phyloP scores from a whole-genome alignment of 2,329 filamentous ascomycete species.

The Trichoderma sp. region DNA sequence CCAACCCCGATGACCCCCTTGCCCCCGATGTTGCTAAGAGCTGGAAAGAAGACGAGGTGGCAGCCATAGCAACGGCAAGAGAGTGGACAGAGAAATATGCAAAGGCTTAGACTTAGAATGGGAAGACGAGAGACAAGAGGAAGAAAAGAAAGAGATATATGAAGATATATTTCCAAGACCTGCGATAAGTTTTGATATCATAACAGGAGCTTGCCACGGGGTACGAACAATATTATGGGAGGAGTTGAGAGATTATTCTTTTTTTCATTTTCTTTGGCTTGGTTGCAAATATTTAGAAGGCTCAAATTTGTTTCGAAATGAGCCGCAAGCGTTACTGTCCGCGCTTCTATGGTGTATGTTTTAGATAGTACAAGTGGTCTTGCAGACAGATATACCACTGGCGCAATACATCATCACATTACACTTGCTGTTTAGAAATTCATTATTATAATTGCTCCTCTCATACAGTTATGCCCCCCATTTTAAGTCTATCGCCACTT shows the following conservation, averaged over 20 bases:
- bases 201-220: conserved; percentile 10
- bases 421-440: neutral
- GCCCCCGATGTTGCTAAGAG: conserved; percentile 96
- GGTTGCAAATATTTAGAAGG: conserved; percentile 20
- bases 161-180: conserved; percentile 13
- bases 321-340: neutral
- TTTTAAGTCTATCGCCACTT: neutral
- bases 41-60: conserved; percentile 95
- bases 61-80: conserved; percentile 85
- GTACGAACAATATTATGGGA: conserved; percentile 25
- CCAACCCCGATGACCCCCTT: conserved; percentile 97
- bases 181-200: conserved; percentile 6
- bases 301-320: conserved; percentile 16
- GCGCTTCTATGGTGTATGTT: conserved; percentile 3
- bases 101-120: conserved; percentile 39
- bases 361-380: conserved; percentile 6
- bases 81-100: conserved; percentile 91
- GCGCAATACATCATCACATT: neutral
- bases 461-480: neutral
- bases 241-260: conserved; percentile 23
- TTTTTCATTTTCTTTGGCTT: conserved; percentile 2
- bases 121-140: neutral
- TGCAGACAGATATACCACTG: neutral
- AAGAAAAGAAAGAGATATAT: conserved; percentile 12
- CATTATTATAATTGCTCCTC: conserved; percentile 4